Evolutionary conservation across 2,329 filamentous ascomycete species (phyloP).

Genomic region (Pseudomassariella vexata): DNA sequence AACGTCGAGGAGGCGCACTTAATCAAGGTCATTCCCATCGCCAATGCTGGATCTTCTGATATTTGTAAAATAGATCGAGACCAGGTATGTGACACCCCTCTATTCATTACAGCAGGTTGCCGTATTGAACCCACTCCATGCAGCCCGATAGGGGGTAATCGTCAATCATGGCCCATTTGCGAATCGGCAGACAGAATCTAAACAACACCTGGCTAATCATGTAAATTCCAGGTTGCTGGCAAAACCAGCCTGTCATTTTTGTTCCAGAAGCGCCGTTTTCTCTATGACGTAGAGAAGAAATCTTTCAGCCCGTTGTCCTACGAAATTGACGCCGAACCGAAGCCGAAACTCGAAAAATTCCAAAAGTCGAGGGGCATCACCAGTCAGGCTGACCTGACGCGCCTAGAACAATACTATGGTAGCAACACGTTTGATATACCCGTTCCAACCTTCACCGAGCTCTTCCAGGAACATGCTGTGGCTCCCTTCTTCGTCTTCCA

Average conservation of each 20-base stretch:
- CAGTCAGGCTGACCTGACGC: conserved; percentile 68
- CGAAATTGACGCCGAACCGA: conserved; percentile 78
- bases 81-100: conserved; percentile 40
- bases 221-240: conserved; percentile 64
- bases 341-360: conserved; percentile 71
- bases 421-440: conserved; percentile 96
- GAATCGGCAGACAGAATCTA: too few relatives aligned
- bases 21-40: conserved; percentile 88
- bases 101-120: too few relatives aligned
- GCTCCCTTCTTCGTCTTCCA: conserved; percentile 99
- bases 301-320: conserved; percentile 81
- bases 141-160: too few relatives aligned
- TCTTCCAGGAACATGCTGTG: conserved; percentile 97
- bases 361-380: conserved; percentile 74
- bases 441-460: conserved; percentile 88
- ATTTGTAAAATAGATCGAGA: conserved; percentile 80
- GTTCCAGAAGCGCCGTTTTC: conserved; percentile 96
- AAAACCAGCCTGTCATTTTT: conserved; percentile 80
- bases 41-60: conserved; percentile 83
- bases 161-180: too few relatives aligned
- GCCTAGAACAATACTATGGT: conserved; percentile 88
- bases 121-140: too few relatives aligned
- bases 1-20: conserved; percentile 69
- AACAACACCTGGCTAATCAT: conserved; percentile 2
- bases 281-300: conserved; percentile 67